phyloP scores from a whole-genome alignment of 2,329 filamentous ascomycete genomes.

The Colletotrichum liriopes region DNA sequence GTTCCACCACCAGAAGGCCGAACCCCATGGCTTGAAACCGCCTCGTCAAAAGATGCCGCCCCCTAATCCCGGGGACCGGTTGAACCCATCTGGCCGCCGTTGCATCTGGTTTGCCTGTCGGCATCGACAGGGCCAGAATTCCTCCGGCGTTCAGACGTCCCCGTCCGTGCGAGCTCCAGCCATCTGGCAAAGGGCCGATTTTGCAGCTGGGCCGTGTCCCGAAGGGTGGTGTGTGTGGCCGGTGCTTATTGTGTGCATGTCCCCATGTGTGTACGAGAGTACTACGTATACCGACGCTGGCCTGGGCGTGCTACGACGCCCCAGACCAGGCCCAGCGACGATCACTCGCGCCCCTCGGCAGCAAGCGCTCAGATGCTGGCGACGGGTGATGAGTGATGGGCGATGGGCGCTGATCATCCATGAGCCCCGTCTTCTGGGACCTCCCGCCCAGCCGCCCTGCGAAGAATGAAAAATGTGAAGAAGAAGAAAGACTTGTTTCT shows the following conservation, averaged over 20 bases:
- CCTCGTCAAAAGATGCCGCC: not conserved
- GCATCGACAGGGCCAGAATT: slow-evolving; percentile 24
- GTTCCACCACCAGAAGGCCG: not conserved
- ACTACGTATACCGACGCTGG: not conserved
- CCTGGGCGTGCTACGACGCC: not conserved
- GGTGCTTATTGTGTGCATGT: not conserved
- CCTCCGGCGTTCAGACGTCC: slow-evolving; percentile 30
- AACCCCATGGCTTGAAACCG: slow-evolving; percentile 2
- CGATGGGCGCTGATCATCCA: slow-evolving; percentile 3
- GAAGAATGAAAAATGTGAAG: too few relatives aligned
- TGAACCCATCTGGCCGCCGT: slow-evolving; percentile 35
- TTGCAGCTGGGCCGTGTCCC: slow-evolving; percentile 1
- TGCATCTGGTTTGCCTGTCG: slow-evolving; percentile 28
- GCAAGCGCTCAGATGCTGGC: slow-evolving; percentile 17
- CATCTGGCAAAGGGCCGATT: slow-evolving; percentile 25
- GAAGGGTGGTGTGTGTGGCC: not conserved
- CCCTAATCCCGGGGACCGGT: slow-evolving; percentile 24
- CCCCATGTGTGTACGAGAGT: slow-evolving; percentile 1
- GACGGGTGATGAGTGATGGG: not conserved
- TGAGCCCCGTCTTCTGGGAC: slow-evolving; percentile 28
- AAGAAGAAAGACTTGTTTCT: too few relatives aligned
- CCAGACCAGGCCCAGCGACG: slow-evolving; percentile 1
- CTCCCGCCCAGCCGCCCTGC: not conserved
- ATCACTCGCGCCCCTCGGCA: not conserved
- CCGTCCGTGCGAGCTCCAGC: slow-evolving; percentile 29